Conservation (phyloP, 2,329 filamentous ascomycete genomes). For the Clonostachys solani region DNA sequence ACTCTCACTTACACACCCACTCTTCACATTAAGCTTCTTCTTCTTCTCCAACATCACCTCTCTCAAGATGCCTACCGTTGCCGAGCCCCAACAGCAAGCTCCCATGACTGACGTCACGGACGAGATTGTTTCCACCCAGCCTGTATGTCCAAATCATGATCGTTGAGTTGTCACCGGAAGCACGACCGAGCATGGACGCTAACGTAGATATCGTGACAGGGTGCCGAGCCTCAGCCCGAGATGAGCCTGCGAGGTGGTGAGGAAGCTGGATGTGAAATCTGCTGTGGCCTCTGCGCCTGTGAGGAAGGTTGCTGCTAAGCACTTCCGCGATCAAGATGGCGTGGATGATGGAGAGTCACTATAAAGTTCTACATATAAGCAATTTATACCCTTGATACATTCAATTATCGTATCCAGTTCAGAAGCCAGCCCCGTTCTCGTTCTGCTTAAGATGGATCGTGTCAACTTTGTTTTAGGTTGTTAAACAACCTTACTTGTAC, state of each 20-base stretch:
- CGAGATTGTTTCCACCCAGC: slow-evolving; percentile 34
- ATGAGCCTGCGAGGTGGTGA: slow-evolving; percentile 38
- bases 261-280: slow-evolving; percentile 39
- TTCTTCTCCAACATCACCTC: background rate
- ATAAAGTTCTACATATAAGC: background rate
- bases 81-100: slow-evolving; percentile 36
- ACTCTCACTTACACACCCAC: background rate
- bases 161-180: background rate
- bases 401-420: too few relatives aligned
- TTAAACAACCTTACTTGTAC: too few relatives aligned
- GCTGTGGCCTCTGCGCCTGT: slow-evolving; percentile 39
- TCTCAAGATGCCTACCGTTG: slow-evolving; percentile 28
- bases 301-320: slow-evolving; percentile 36
- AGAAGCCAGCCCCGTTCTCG: too few relatives aligned
- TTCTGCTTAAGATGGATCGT: too few relatives aligned
- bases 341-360: background rate
- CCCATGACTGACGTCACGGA: slow-evolving; percentile 31
- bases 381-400: background rate
- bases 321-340: too few relatives aligned
- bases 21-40: too few relatives aligned
- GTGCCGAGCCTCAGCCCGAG: slow-evolving; percentile 33
- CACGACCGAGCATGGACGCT: too few relatives aligned
- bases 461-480: too few relatives aligned
- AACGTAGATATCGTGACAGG: slow-evolving; percentile 10
- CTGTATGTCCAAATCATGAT: slow-evolving; percentile 21